Percentiles rank a stretch among this genome's conserved stretches.
Conservation (phyloP, 2,329 filamentous ascomycete species). For the Monilinia fructicola region DNA sequence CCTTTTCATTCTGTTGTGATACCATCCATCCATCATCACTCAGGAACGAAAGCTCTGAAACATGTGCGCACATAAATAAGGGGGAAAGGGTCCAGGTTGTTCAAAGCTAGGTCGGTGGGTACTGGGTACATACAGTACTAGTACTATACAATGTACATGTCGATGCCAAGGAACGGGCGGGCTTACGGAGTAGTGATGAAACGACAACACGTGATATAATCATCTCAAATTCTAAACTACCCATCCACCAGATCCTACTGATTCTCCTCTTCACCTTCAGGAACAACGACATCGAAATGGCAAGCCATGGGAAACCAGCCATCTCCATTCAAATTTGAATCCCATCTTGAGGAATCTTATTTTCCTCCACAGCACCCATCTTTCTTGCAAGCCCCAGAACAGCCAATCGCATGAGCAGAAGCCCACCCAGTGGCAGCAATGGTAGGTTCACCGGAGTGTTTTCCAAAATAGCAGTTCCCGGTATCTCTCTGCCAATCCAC, state of each 20-base stretch:
- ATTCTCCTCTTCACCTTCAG: not conserved
- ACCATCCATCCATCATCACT: too few relatives aligned
- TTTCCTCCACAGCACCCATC: not conserved
- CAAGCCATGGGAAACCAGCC: not conserved
- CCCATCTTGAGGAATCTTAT: not conserved
- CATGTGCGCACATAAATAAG: too few relatives aligned
- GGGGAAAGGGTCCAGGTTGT: too few relatives aligned
- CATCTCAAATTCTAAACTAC: not conserved
- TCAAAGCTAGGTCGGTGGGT: too few relatives aligned
- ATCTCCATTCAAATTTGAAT: not conserved
- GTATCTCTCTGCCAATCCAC: slow-evolving; percentile 5
- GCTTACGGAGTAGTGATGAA: not conserved
- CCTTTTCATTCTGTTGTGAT: too few relatives aligned
- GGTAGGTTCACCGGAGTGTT: slow-evolving; percentile 3
- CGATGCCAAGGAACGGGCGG: not conserved
- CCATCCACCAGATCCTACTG: not conserved
- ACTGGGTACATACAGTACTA: too few relatives aligned
- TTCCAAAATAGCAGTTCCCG: slow-evolving; percentile 7
- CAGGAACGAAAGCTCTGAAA: too few relatives aligned
- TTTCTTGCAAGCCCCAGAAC: slow-evolving; percentile 18
- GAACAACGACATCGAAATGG: not conserved
- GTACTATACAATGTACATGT: too few relatives aligned
- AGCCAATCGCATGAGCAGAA: slow-evolving; percentile 17
- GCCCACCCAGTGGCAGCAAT: slow-evolving; percentile 17
- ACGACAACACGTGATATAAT: not conserved